Evolutionary conservation across 352 stramenopile species (phyloP).

Genomic region (Thraustochytrium striatum): DNA sequence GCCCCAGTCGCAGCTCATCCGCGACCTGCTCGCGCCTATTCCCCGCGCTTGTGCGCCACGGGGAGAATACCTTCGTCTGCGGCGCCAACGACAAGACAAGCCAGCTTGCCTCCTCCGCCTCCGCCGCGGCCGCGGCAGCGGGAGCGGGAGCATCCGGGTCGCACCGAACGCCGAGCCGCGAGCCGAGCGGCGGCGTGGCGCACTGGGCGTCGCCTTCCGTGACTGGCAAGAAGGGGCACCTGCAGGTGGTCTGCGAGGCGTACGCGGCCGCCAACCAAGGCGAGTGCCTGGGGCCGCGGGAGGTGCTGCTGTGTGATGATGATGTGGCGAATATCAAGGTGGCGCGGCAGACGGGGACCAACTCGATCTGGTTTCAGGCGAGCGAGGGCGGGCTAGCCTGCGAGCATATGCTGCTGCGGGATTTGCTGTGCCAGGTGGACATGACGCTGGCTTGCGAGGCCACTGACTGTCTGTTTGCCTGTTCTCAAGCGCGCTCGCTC

Average conservation of each 20-base stretch:
- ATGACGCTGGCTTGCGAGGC: no score
- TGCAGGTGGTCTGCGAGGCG: constrained; percentile 47
- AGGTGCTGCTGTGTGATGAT: constrained; percentile 76
- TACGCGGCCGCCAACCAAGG: constrained; percentile 41
- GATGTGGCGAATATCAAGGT: constrained; percentile 69
- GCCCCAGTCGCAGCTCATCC: constrained; percentile 62
- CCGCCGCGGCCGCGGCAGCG: no score
- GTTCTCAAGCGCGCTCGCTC: no score
- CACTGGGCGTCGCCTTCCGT: constrained; percentile 64
- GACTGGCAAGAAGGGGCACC: constrained; percentile 64
- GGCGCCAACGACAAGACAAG: constrained; percentile 58
- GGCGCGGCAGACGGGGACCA: constrained; percentile 62
- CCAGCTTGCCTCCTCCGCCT: no score
- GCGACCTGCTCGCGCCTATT: constrained; percentile 62
- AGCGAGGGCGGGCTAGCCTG: no score
- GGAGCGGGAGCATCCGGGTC: background rate
- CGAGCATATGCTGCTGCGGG: no score
- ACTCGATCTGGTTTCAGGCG: constrained; percentile 67
- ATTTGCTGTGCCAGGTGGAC: no score
- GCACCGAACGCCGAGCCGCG: background rate
- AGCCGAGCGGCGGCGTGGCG: background rate
- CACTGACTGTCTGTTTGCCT: no score
- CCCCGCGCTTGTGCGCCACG: constrained; percentile 49
- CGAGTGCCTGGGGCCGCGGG: constrained; percentile 58
- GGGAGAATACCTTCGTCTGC: constrained; percentile 65